Percentiles rank a stretch among this genome's conserved stretches.
Conservation (phyloP, 805 yeast species). For the Candida piceae region DNA sequence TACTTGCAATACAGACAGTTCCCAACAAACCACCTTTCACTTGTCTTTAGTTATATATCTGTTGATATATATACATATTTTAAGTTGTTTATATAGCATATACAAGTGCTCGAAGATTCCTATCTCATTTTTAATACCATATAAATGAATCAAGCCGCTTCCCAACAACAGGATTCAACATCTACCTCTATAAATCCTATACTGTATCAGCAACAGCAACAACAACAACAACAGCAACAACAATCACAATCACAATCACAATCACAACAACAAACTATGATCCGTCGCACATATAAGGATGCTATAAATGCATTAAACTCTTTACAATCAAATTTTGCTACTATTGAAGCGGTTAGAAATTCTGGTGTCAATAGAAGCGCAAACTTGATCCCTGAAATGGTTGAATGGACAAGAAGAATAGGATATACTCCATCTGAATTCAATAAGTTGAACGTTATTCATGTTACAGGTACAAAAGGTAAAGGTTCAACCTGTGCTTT, state of each 20-base stretch:
- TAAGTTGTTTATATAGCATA: too few species aligned
- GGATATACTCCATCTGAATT: slow-evolving; percentile 67
- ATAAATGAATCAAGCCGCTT: too few species aligned
- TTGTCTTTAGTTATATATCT: too few species aligned
- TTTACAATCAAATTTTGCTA: slow-evolving; percentile 86
- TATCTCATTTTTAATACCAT: too few species aligned
- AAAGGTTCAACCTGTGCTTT: slow-evolving; percentile 98
- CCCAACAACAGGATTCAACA: too few species aligned
- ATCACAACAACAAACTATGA: slow-evolving; percentile 17
- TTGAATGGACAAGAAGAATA: slow-evolving; percentile 67
- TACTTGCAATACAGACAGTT: too few species aligned
- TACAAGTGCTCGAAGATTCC: too few species aligned
- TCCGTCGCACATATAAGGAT: slow-evolving; percentile 41
- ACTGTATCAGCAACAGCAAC: too few species aligned
- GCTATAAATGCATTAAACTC: slow-evolving; percentile 83
- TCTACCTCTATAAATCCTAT: too few species aligned
- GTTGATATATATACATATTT: too few species aligned
- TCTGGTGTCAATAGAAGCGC: slow-evolving; percentile 60
- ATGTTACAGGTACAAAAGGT: slow-evolving; percentile 97
- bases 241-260: not conserved
- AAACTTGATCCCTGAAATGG: slow-evolving; percentile 78
- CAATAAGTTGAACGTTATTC: slow-evolving; percentile 72
- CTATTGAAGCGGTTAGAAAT: slow-evolving; percentile 75
- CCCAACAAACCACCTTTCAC: too few species aligned
- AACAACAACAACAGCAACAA: not conserved